A percentile compares a stretch with the other conserved stretches of the same genome.
These are phyloP conservation scores for Erigeron canadensis DNA, from an alignment of 129 eudicot genomes.

Conservation along the genomic window DNA sequence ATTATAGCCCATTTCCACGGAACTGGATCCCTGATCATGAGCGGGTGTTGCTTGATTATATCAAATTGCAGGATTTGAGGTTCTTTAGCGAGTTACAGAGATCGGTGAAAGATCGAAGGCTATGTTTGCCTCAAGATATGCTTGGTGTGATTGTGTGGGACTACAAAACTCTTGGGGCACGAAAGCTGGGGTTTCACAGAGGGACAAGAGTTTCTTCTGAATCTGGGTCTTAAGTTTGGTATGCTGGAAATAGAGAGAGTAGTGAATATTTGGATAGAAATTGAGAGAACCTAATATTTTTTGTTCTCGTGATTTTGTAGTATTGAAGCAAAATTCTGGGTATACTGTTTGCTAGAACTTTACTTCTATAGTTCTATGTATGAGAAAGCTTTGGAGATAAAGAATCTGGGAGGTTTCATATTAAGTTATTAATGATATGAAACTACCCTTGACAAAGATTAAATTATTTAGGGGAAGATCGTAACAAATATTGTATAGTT, in stretches of 20 bases:
- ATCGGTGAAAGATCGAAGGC: constrained; percentile 53
- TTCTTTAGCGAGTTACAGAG: constrained; percentile 57
- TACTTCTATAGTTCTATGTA: neutral
- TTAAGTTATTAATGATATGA: neutral
- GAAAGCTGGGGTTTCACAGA: constrained; percentile 28
- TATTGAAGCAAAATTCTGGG: neutral
- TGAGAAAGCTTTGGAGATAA: constrained; percentile 9
- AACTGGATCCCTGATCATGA: constrained; percentile 92
- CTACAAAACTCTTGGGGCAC: constrained; percentile 54
- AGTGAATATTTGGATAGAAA: neutral
- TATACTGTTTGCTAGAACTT: neutral
- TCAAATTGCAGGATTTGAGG: constrained; percentile 65
- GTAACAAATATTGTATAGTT: neutral
- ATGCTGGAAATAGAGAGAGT: neutral
- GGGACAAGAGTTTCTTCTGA: constrained; percentile 12
- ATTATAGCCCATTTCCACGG: constrained; percentile 77
- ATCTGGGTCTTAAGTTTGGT: neutral
- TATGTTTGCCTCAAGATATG: constrained; percentile 79
- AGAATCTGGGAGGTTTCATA: neutral
- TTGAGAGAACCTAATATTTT: neutral
- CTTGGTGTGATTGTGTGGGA: constrained; percentile 84
- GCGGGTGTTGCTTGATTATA: constrained; percentile 66
- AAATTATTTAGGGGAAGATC: neutral
- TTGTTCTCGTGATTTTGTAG: neutral
- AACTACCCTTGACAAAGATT: neutral